phyloP scores from a whole-genome alignment of 1,284 basidiomycete species.

The Somion occarium region DNA sequence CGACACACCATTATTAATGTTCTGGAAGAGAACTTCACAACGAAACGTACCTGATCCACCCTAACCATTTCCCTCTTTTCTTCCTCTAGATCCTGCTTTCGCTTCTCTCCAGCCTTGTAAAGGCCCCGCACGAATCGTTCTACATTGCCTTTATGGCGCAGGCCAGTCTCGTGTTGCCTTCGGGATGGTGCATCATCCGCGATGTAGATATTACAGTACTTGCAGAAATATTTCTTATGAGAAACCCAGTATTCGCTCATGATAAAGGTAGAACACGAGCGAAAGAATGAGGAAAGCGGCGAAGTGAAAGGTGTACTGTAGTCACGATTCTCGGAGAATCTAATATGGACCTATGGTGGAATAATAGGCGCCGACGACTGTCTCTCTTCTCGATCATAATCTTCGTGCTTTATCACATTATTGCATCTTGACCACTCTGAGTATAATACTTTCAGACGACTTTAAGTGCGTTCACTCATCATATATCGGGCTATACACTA shows the following conservation, averaged over 20 bases:
- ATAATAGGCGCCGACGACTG: no score
- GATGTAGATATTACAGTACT: slow-evolving; percentile 89
- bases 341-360: no score
- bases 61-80: slow-evolving; percentile 83
- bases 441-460: no score
- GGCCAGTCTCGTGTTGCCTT: slow-evolving; percentile 88
- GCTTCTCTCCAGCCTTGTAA: slow-evolving; percentile 90
- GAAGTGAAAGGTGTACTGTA: no score
- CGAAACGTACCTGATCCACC: slow-evolving; percentile 70
- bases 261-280: not conserved
- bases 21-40: not conserved
- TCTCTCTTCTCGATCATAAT: no score
- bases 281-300: no score
- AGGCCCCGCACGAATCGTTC: slow-evolving; percentile 89
- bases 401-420: no score
- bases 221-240: slow-evolving; percentile 80
- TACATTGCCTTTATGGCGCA: slow-evolving; percentile 92
- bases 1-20: not conserved
- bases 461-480: no score
- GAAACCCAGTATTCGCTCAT: slow-evolving; percentile 89
- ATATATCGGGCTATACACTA: no score
- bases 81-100: slow-evolving; percentile 81
- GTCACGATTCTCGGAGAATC: no score
- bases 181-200: slow-evolving; percentile 92
- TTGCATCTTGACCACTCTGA: no score